Evolutionary conservation across 352 stramenopile genomes (phyloP), one percentile per base, ranked within the genome.

Genomic region (Pythium folliculosum): DNA sequence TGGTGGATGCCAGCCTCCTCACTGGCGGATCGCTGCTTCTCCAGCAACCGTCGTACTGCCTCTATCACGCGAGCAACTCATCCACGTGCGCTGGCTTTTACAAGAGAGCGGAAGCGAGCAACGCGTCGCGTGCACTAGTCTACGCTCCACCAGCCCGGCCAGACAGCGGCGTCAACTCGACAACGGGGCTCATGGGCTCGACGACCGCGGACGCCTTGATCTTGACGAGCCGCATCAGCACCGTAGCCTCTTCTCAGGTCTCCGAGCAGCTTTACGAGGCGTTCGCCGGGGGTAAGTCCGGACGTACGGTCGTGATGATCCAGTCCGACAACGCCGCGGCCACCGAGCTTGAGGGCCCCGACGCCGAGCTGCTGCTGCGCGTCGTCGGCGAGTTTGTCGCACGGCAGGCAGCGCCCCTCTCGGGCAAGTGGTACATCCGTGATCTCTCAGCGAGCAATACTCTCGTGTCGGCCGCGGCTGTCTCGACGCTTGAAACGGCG

Each of bases 211-310:
- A 62, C 10, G 49, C 57, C 14, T 23, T 68, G 27, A 62, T 68
- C 30, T 17, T 68, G 2, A 49, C 61, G n/a, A 68, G 52, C 38
- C 61, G 61, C 1, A 21, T 62, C 16, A 68, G 22, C n/a, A 19
- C 32, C 14, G 35, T 27, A 0, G 61, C 51, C 13, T 60, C 61
- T 14, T 58, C 52, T 3, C 19, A 23, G 5, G 61, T 50, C 5
- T 32, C 61, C 3, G 17, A 51, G 16, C 21, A 55, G 21, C 40
- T 62, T 0, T 68, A 68, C n/a, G 38, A 61, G 9, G 27, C 30
- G 21, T 61, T 68, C 14, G 3, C 8, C 9, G 5, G 40, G 21
- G 22, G 38, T 17, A 14, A 38, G 19, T 3, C 17, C 38, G 38
- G 17, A 44, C 8, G 38, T 16, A 45, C 25, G 5, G 19, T 27